These are phyloP conservation scores for Persicaria tinctoria DNA, from an alignment of 148 eudicot species.

Conservation along the genomic window DNA sequence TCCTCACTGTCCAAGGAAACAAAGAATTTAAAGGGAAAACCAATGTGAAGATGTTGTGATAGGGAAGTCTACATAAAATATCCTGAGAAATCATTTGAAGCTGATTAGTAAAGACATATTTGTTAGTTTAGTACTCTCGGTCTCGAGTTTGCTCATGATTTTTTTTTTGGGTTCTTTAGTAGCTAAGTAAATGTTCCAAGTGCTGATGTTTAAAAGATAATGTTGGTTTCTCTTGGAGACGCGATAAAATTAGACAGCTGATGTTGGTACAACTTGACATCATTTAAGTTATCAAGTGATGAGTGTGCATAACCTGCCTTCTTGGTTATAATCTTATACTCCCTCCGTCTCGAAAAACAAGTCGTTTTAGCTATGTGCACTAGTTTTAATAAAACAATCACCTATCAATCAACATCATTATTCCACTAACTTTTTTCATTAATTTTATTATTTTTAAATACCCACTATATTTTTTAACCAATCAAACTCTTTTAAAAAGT, in stretches of 20 bases:
- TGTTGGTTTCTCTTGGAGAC: background rate
- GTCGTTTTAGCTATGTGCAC: no score
- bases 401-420: no score
- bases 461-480: no score
- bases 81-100: background rate
- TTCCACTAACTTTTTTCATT: no score
- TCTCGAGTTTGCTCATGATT: background rate
- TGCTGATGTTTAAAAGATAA: background rate
- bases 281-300: background rate
- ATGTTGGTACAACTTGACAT: background rate
- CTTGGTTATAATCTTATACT: no score
- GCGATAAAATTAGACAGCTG: no score
- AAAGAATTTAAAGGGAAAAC: background rate
- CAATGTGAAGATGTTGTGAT: background rate
- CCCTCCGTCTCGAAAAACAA: no score
- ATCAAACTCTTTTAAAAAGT: no score
- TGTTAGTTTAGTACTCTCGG: background rate
- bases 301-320: background rate
- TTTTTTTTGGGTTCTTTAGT: background rate
- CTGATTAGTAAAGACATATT: background rate
- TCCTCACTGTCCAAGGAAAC: background rate
- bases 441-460: no score
- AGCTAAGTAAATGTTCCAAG: background rate
- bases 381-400: no score
- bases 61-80: background rate